Conservation (phyloP, 805 yeast species). For the Teunomyces funiuensis region DNA sequence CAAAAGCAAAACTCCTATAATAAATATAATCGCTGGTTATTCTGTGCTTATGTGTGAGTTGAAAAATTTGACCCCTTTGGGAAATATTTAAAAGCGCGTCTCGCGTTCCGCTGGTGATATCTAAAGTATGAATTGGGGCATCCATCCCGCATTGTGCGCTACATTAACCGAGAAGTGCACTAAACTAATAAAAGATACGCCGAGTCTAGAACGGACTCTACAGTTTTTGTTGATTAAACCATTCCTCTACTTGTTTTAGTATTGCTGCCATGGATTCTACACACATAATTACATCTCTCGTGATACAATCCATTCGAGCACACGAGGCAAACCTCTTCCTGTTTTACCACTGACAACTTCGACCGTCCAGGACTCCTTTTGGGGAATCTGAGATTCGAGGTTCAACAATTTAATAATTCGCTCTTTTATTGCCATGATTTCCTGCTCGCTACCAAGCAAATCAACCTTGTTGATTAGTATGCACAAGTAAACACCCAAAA, state of each 20-base stretch:
- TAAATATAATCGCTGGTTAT: neutral
- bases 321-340: constrained; percentile 28
- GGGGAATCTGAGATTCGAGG: constrained; percentile 18
- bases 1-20: neutral
- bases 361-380: constrained; percentile 26
- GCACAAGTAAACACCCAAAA: constrained; percentile 68
- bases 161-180: no score
- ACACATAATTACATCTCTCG: neutral
- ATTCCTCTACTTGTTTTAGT: no score
- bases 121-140: no score
- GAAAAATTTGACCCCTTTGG: neutral
- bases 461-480: constrained; percentile 78
- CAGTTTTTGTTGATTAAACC: no score
- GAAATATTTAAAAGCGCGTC: constrained; percentile 4
- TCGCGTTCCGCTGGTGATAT: no score
- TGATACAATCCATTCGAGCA: constrained; percentile 27
- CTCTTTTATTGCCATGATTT: constrained; percentile 7
- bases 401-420: constrained; percentile 17
- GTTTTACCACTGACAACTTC: constrained; percentile 35
- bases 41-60: neutral
- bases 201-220: no score
- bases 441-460: constrained; percentile 34
- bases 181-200: no score
- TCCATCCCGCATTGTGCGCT: no score
- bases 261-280: no score